These are phyloP conservation scores for Trichoderma sp. DNA, from an alignment of 2,329 filamentous ascomycete species.

Conservation along the genomic window DNA sequence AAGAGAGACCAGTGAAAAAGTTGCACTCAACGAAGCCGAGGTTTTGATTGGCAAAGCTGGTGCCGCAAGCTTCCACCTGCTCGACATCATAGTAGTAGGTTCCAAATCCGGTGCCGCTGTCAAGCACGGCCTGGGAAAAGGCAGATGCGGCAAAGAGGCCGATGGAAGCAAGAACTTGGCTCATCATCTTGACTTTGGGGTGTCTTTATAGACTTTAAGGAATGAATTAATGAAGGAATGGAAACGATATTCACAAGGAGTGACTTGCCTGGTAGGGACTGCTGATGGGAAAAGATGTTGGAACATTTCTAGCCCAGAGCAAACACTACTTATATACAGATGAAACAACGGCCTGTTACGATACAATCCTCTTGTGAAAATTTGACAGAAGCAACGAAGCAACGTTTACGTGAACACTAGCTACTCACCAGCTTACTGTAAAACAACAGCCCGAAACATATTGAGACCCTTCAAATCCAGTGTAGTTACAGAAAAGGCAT, in stretches of 20 bases:
- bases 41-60: constrained; percentile 9
- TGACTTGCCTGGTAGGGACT: background rate
- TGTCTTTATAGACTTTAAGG: background rate
- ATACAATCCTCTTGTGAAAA: background rate
- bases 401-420: background rate
- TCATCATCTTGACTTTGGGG: background rate
- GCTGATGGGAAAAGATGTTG: background rate
- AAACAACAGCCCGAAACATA: background rate
- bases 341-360: background rate
- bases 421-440: background rate
- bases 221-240: too few relatives aligned
- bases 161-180: background rate
- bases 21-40: constrained; percentile 18
- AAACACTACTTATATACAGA: background rate
- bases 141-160: background rate
- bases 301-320: background rate
- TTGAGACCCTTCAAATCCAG: background rate
- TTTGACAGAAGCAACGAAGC: background rate
- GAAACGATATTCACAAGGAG: background rate
- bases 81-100: constrained; percentile 21
- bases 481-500: background rate
- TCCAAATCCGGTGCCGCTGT: constrained; percentile 18
- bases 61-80: background rate
- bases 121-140: constrained; percentile 5
- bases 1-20: background rate